Percentiles rank a stretch among this genome's conserved stretches.
Evolutionary conservation across 2,329 filamentous ascomycete genomes (phyloP).

Genomic region (Metarhizium robertsii): DNA sequence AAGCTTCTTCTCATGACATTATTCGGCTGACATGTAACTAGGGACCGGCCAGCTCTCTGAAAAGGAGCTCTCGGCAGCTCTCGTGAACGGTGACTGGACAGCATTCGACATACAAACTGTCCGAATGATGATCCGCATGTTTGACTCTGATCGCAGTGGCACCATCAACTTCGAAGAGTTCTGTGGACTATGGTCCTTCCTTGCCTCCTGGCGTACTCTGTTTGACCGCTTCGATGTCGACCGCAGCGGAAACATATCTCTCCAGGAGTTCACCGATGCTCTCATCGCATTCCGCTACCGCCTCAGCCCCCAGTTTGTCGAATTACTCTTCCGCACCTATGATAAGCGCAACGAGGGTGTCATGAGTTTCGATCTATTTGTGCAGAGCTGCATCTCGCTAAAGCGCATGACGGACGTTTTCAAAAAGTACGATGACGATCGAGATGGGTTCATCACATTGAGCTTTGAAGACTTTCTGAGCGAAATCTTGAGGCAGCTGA

Average conservation of each 20-base stretch:
- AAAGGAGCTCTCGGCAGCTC: constrained; percentile 74
- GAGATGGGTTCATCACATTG: constrained; percentile 83
- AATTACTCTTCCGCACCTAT: constrained; percentile 79
- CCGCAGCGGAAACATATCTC: constrained; percentile 74
- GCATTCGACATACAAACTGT: constrained; percentile 91
- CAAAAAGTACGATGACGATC: constrained; percentile 96
- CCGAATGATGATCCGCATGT: constrained; percentile 99
- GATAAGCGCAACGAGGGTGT: constrained; percentile 63
- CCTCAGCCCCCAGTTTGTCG: constrained; percentile 73
- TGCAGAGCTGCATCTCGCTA: constrained; percentile 91
- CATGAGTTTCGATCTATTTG: constrained; percentile 92
- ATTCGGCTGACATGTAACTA: constrained; percentile 18
- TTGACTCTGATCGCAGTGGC: constrained; percentile 82
- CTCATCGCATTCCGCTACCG: constrained; percentile 90
- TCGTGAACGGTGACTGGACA: constrained; percentile 95
- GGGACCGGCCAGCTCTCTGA: constrained; percentile 77
- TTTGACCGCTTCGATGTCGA: constrained; percentile 95
- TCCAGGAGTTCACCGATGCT: constrained; percentile 81
- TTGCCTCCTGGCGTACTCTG: constrained; percentile 85
- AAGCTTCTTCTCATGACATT: not conserved
- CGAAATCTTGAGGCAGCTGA: constrained; percentile 54
- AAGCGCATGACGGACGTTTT: constrained; percentile 99
- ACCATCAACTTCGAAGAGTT: constrained; percentile 94
- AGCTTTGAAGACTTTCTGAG: constrained; percentile 76
- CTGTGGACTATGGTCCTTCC: constrained; percentile 90